Conservation (phyloP, 1,284 basidiomycete species). For the Cutaneotrichosporon cavernicola region DNA sequence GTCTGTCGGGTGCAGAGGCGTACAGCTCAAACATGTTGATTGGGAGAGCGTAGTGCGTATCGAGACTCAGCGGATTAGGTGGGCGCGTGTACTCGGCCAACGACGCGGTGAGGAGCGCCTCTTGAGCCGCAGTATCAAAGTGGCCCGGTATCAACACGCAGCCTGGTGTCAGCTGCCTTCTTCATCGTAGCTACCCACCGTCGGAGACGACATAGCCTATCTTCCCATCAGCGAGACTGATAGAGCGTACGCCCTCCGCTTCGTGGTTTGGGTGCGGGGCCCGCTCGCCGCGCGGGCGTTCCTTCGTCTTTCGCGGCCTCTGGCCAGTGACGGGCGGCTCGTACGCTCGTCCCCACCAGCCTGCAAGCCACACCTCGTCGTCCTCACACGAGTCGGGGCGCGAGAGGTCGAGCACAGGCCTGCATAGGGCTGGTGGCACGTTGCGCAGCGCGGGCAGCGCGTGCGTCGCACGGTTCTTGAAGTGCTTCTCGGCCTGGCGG, state of each 20-base stretch:
- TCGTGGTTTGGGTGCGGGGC: slow-evolving; percentile 23
- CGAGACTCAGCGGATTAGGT: slow-evolving; percentile 83
- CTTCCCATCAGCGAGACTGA: slow-evolving; percentile 32
- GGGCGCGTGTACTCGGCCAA: slow-evolving; percentile 68
- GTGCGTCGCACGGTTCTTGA: slow-evolving; percentile 44
- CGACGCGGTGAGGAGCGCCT: slow-evolving; percentile 65
- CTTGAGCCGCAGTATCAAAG: slow-evolving; percentile 63
- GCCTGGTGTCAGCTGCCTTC: slow-evolving; percentile 57
- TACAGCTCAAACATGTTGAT: slow-evolving; percentile 57
- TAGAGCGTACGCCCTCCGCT: slow-evolving; percentile 16
- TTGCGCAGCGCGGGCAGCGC: slow-evolving; percentile 35
- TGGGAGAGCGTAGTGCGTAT: slow-evolving; percentile 76
- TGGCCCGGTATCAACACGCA: slow-evolving; percentile 75
- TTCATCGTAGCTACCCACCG: slow-evolving; percentile 28
- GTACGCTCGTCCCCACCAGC: slow-evolving; percentile 44
- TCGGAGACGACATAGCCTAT: slow-evolving; percentile 42
- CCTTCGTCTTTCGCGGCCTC: slow-evolving; percentile 30
- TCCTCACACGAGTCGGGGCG: slow-evolving; percentile 33
- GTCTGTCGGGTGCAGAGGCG: slow-evolving; percentile 37
- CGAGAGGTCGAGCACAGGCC: slow-evolving; percentile 43
- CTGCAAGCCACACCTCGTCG: slow-evolving; percentile 46
- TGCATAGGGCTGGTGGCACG: slow-evolving; percentile 15
- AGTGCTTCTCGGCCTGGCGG: slow-evolving; percentile 50
- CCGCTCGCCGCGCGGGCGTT: slow-evolving; percentile 34
- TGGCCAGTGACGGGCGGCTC: slow-evolving; percentile 8